Percentiles rank a stretch among this genome's conserved stretches.
Evolutionary conservation across 1,139 yeast genomes (phyloP).

Genomic region (Debaryomyces fabryi): DNA sequence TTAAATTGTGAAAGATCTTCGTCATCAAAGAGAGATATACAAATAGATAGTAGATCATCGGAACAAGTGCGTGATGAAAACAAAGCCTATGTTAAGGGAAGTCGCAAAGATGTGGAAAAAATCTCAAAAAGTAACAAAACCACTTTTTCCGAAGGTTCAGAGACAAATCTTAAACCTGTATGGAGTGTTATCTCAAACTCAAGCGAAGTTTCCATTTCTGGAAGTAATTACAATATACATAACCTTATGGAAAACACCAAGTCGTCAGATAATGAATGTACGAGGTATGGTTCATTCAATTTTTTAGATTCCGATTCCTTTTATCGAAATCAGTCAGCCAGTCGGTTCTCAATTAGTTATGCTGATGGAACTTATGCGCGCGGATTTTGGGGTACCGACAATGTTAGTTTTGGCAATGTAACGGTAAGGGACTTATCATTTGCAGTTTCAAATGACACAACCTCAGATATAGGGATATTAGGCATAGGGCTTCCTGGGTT

Average conservation of each 20-base stretch:
- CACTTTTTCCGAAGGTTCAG: too few species aligned
- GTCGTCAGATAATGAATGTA: conserved; percentile 23
- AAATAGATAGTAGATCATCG: neutral
- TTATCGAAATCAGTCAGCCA: conserved; percentile 34
- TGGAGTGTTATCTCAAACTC: too few species aligned
- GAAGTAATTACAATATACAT: too few species aligned
- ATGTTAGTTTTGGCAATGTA: conserved; percentile 40
- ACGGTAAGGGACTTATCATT: conserved; percentile 50
- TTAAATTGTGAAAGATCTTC: conserved; percentile 23
- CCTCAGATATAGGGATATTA: conserved; percentile 49
- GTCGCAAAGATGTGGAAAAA: too few species aligned
- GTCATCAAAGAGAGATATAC: neutral
- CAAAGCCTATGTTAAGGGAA: too few species aligned
- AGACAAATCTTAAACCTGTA: too few species aligned
- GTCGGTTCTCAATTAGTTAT: conserved; percentile 50
- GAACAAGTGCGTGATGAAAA: neutral
- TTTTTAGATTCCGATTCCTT: conserved; percentile 37
- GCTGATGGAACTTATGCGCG: conserved; percentile 64
- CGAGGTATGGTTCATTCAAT: conserved; percentile 42
- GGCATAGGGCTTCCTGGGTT: conserved; percentile 60
- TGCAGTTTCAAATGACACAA: conserved; percentile 51
- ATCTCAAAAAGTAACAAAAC: too few species aligned
- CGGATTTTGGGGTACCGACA: conserved; percentile 62
- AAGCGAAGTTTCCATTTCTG: too few species aligned
- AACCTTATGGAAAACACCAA: neutral